These are phyloP conservation scores for Phaeosphaeria sp. DNA, from an alignment of 2,329 filamentous ascomycete genomes.

Conservation along the genomic window DNA sequence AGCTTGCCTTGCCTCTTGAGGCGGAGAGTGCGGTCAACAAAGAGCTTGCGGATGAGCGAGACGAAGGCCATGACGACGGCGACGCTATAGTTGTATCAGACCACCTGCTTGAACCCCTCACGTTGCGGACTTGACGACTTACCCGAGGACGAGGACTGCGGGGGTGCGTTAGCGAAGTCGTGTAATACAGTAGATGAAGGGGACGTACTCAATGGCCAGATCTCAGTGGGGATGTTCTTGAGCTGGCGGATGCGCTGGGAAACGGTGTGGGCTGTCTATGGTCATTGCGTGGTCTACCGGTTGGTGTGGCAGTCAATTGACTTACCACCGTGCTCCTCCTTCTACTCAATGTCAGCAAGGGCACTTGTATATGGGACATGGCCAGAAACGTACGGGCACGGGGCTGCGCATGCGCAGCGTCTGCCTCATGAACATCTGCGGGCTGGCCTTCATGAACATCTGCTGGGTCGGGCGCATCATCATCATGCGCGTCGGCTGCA, in stretches of 20 bases:
- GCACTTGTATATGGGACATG: slow-evolving; percentile 4
- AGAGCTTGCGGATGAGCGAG: slow-evolving; percentile 81
- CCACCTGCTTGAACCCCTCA: slow-evolving; percentile 18
- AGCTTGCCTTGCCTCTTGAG: slow-evolving; percentile 69
- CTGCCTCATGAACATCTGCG: slow-evolving; percentile 45
- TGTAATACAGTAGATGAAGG: not conserved
- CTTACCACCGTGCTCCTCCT: slow-evolving; percentile 69
- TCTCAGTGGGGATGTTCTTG: slow-evolving; percentile 89
- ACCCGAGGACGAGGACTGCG: slow-evolving; percentile 83
- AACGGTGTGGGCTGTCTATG: slow-evolving; percentile 82
- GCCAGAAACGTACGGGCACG: slow-evolving; percentile 68
- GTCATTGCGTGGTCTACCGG: slow-evolving; percentile 21
- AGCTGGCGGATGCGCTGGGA: slow-evolving; percentile 92
- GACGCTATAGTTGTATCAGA: slow-evolving; percentile 53
- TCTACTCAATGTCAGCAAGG: slow-evolving; percentile 58
- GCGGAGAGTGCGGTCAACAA: slow-evolving; percentile 90
- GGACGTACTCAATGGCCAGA: slow-evolving; percentile 87
- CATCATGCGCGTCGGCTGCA: slow-evolving; percentile 51
- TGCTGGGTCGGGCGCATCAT: slow-evolving; percentile 46
- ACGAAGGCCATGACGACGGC: slow-evolving; percentile 81
- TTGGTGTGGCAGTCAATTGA: slow-evolving; percentile 23
- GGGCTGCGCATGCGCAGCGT: slow-evolving; percentile 63
- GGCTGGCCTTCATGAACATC: slow-evolving; percentile 47
- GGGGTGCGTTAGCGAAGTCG: slow-evolving; percentile 23
- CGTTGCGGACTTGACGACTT: slow-evolving; percentile 52